Evolutionary conservation across 192 early-diverging fungal genomes (phyloP).

Genomic region (Glomus cerebriforme): DNA sequence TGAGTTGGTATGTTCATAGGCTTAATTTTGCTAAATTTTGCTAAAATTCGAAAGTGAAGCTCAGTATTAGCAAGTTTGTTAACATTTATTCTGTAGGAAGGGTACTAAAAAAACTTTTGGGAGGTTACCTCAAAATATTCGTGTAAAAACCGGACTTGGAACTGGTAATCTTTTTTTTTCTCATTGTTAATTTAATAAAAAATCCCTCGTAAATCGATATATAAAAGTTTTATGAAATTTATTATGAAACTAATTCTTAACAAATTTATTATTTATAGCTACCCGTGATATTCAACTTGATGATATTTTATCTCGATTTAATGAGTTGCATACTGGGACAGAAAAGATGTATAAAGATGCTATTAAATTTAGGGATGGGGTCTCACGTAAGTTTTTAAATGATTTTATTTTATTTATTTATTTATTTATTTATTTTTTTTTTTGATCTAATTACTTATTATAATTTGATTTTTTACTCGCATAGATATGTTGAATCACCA

Average conservation of each 20-base stretch:
- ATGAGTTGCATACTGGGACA: slow-evolving; percentile 10
- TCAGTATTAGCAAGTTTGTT: neutral
- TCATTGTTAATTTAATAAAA: too few relatives aligned
- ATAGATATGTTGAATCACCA: slow-evolving; percentile 43
- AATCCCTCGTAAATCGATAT: neutral
- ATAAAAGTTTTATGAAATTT: neutral
- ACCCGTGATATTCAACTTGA: slow-evolving; percentile 20
- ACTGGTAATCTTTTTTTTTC: too few relatives aligned
- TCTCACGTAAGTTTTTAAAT: slow-evolving; percentile 3
- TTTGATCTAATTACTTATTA: neutral
- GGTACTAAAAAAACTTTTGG: slow-evolving; percentile 1
- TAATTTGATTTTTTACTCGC: neutral
- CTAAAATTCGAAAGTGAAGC: neutral
- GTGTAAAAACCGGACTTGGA: neutral
- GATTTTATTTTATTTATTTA: slow-evolving; percentile 3
- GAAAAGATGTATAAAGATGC: slow-evolving; percentile 25
- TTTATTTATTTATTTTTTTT: too few relatives aligned
- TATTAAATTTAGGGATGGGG: slow-evolving; percentile 19
- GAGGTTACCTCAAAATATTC: slow-evolving; percentile 3
- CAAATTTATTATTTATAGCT: slow-evolving; percentile 3
- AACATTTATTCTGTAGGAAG: neutral
- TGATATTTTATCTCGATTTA: slow-evolving; percentile 1
- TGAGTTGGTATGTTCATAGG: neutral
- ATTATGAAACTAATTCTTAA: too few relatives aligned
- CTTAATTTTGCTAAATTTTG: neutral